Evolutionary conservation across 176 grass and related monocot species (phyloP).

Genomic region (Melocanna baccifera): DNA sequence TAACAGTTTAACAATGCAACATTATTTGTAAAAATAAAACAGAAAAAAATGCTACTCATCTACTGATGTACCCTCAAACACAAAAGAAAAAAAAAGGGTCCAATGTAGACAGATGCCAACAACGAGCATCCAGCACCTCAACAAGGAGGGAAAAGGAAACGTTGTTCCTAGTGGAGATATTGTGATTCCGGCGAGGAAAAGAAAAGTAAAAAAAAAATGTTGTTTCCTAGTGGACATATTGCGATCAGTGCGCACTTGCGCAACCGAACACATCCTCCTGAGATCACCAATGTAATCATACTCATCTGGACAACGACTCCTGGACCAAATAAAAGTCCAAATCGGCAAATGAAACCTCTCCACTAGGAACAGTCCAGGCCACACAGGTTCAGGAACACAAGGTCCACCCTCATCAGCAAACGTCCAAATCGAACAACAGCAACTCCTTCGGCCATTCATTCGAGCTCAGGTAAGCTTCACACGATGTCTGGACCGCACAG

Average conservation of each 20-base stretch:
- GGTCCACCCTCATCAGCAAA: constrained; percentile 12
- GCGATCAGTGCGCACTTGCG: neutral
- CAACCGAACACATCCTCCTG: neutral
- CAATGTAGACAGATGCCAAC: neutral
- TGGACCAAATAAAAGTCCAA: constrained; percentile 25
- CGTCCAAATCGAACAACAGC: constrained; percentile 22
- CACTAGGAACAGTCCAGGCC: constrained; percentile 16
- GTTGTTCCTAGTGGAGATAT: constrained; percentile 14
- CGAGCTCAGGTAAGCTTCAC: neutral
- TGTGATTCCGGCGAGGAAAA: constrained; percentile 5
- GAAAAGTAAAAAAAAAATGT: neutral
- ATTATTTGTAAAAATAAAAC: neutral
- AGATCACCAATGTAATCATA: constrained; percentile 1
- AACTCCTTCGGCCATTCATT: constrained; percentile 28
- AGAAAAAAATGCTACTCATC: neutral
- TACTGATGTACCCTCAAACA: neutral
- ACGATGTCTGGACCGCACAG: neutral
- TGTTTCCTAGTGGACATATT: constrained; percentile 26
- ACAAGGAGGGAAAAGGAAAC: neutral
- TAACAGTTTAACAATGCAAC: neutral
- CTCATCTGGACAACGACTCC: constrained; percentile 19
- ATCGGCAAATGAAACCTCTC: constrained; percentile 12
- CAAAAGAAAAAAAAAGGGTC: neutral
- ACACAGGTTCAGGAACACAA: constrained; percentile 15
- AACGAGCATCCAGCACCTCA: constrained; percentile 8